A percentile compares a stretch with the other conserved stretches of the same genome.
Evolutionary conservation across 192 early-diverging fungal species (phyloP).

Genomic region (Rhizophagus sp.): DNA sequence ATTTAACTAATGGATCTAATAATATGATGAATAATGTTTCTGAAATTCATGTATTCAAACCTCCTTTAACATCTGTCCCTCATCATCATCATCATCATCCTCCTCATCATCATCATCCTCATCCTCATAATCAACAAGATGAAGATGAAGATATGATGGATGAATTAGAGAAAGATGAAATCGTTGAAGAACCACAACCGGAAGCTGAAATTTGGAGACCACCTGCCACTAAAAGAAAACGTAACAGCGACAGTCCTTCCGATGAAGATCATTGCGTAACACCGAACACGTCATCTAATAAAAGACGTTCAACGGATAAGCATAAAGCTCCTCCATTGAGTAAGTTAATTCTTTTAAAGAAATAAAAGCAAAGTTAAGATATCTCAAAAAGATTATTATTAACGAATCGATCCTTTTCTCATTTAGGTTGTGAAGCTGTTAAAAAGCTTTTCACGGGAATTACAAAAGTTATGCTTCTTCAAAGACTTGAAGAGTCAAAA

Average conservation of each 20-base stretch:
- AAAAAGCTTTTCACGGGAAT: slow-evolving; percentile 27
- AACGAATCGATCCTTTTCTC: neutral
- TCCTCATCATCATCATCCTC: neutral
- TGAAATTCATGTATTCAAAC: neutral
- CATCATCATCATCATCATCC: neutral
- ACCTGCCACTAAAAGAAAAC: slow-evolving; percentile 12
- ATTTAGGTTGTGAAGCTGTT: slow-evolving; percentile 29
- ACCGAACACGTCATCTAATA: neutral
- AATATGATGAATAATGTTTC: neutral
- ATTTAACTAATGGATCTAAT: neutral
- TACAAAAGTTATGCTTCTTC: slow-evolving; percentile 24
- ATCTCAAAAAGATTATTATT: neutral
- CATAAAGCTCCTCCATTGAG: slow-evolving; percentile 31
- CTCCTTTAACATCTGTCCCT: neutral
- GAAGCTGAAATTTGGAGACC: slow-evolving; percentile 15
- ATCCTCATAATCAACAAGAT: neutral
- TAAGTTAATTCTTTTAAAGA: slow-evolving; percentile 8
- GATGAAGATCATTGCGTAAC: slow-evolving; percentile 24
- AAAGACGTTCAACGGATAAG: slow-evolving; percentile 27
- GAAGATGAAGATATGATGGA: slow-evolving; percentile 29
- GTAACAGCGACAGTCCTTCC: neutral
- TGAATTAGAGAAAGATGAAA: slow-evolving; percentile 30
- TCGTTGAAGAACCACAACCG: slow-evolving; percentile 1
- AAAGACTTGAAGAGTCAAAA: slow-evolving; percentile 32
- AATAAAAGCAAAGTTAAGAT: neutral